A percentile compares a stretch with the other conserved stretches of the same genome.
These are phyloP conservation scores for Gracilaria vermiculophylla DNA, from an alignment of 23 red algal genomes.

Conservation along the genomic window DNA sequence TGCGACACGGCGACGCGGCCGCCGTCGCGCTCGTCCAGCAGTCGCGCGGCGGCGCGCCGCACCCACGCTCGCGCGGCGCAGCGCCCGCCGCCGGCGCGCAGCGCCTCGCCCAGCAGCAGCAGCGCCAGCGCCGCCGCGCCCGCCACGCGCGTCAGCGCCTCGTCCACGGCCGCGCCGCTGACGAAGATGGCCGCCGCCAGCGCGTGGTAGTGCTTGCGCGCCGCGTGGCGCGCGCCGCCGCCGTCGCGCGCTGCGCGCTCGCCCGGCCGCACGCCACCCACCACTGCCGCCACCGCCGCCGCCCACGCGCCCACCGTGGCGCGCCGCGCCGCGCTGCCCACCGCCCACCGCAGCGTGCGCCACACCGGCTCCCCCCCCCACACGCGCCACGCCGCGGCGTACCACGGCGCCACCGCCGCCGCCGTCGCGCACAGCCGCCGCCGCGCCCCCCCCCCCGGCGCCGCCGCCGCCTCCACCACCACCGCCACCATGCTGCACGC, in stretches of 20 bases:
- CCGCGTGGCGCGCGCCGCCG: background rate
- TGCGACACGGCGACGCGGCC: constrained; percentile 74
- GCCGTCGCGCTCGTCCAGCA: constrained; percentile 85
- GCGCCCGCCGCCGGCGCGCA: constrained; percentile 4
- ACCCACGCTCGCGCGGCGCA: background rate
- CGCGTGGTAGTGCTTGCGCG: constrained; percentile 63
- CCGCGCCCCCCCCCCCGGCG: background rate
- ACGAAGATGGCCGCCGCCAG: constrained; percentile 48
- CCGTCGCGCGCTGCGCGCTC: background rate
- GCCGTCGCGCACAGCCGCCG: background rate
- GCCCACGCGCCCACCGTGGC: background rate
- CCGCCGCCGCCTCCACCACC: background rate
- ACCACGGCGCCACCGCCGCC: background rate
- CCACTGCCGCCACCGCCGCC: background rate
- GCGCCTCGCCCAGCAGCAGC: constrained; percentile 12
- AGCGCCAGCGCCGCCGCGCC: constrained; percentile 34
- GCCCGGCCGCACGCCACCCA: background rate
- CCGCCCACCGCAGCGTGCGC: background rate
- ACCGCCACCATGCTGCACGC: background rate
- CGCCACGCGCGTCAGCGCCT: constrained; percentile 23
- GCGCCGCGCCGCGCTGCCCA: background rate
- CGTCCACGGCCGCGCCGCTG: background rate
- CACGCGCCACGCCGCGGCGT: constrained; percentile 10
- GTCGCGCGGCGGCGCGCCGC: constrained; percentile 8
- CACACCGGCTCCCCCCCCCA: background rate